These are phyloP conservation scores for Phaseolus lunatus DNA, from an alignment of 306 rosid genomes.

Conservation along the genomic window DNA sequence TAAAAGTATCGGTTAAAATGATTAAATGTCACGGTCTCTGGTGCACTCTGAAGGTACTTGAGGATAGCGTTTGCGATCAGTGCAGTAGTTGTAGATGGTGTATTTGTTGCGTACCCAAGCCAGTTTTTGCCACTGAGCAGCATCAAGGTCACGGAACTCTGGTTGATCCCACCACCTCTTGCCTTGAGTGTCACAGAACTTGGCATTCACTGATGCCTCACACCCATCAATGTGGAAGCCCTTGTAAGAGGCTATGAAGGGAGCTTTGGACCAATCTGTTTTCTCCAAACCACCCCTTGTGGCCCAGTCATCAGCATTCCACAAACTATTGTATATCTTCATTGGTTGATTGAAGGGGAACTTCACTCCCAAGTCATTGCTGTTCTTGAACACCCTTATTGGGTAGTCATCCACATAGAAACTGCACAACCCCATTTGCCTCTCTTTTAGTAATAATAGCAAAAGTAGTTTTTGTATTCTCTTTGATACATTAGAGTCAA, in stretches of 20 bases:
- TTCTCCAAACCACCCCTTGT: constrained; percentile 90
- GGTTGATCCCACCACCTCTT: constrained; percentile 89
- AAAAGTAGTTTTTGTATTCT: too few relatives aligned
- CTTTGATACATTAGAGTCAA: too few relatives aligned
- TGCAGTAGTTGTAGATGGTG: constrained; percentile 91
- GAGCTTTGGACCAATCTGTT: constrained; percentile 93
- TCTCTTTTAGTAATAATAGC: background rate
- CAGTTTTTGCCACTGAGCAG: constrained; percentile 62
- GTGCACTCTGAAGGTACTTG: constrained; percentile 62
- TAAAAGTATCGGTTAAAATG: background rate
- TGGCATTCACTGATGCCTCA: constrained; percentile 81
- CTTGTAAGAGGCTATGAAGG: constrained; percentile 77
- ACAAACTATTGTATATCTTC: constrained; percentile 89
- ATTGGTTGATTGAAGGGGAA: constrained; percentile 93
- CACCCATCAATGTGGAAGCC: constrained; percentile 90
- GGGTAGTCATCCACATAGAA: constrained; percentile 84
- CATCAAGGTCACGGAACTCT: constrained; percentile 77
- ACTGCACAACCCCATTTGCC: constrained; percentile 47
- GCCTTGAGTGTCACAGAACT: constrained; percentile 76
- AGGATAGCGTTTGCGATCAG: constrained; percentile 70
- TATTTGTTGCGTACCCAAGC: constrained; percentile 72
- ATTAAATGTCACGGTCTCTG: constrained; percentile 72
- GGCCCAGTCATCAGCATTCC: constrained; percentile 99
- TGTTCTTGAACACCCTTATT: constrained; percentile 85
- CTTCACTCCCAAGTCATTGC: constrained; percentile 71